Evolutionary conservation across 1,139 yeast species (phyloP).

Genomic region (Candida sojae): DNA sequence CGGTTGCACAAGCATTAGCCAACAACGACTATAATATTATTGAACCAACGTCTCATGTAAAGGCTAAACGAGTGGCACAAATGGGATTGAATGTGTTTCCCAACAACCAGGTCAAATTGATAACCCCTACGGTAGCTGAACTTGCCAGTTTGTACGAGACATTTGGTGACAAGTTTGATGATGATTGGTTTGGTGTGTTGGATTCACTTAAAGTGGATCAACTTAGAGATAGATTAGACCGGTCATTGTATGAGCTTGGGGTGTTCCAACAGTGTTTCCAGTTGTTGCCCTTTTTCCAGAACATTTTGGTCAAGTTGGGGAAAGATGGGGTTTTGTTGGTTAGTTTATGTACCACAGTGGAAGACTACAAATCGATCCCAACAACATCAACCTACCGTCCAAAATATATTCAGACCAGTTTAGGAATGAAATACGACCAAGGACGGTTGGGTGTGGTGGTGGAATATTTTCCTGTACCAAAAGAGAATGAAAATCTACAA

Average conservation of each 20-base stretch:
- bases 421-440: slow-evolving; percentile 15
- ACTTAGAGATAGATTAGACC: slow-evolving; percentile 43
- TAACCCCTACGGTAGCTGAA: slow-evolving; percentile 73
- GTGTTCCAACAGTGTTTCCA: slow-evolving; percentile 69
- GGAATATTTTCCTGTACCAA: slow-evolving; percentile 62
- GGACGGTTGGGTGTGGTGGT: slow-evolving; percentile 51
- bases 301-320: slow-evolving; percentile 68
- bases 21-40: slow-evolving; percentile 31
- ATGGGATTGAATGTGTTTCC: slow-evolving; percentile 32
- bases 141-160: slow-evolving; percentile 54
- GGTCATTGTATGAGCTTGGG: slow-evolving; percentile 43
- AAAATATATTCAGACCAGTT: slow-evolving; percentile 21
- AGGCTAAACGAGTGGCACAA: slow-evolving; percentile 45
- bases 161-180: slow-evolving; percentile 48
- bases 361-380: slow-evolving; percentile 36
- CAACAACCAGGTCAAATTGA: slow-evolving; percentile 34
- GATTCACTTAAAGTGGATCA: slow-evolving; percentile 59
- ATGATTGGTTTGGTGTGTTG: slow-evolving; percentile 73
- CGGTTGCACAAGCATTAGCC: slow-evolving; percentile 27
- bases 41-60: slow-evolving; percentile 78
- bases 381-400: slow-evolving; percentile 35
- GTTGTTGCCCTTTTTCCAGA: slow-evolving; percentile 72
- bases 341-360: slow-evolving; percentile 27
- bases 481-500: slow-evolving; percentile 26
- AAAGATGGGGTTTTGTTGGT: slow-evolving; percentile 59